phyloP scores from a whole-genome alignment of 306 rosid species.

The Gastrolobium villosum region DNA sequence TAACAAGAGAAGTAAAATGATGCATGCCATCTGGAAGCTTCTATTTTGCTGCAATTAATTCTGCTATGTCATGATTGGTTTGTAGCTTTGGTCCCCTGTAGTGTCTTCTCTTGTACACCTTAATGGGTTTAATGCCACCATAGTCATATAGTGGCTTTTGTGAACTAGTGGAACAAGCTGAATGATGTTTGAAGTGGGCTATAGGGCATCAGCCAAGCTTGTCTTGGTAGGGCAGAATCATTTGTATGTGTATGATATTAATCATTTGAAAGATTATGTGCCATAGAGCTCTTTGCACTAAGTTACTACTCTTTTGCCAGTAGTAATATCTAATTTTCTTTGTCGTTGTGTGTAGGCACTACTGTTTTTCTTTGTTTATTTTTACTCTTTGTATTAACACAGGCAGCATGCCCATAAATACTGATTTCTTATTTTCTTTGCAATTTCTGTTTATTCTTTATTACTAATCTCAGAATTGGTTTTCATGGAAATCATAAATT shows the following conservation, averaged over 20 bases:
- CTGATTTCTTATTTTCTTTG: slow-evolving; percentile 37
- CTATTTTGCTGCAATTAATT: too few relatives aligned
- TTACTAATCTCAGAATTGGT: slow-evolving; percentile 39
- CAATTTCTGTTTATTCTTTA: slow-evolving; percentile 17
- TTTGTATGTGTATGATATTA: background rate
- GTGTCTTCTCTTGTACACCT: too few relatives aligned
- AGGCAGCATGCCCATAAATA: slow-evolving; percentile 30
- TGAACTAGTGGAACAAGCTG: slow-evolving; percentile 35
- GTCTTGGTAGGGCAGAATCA: background rate
- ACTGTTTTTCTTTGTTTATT: slow-evolving; percentile 3
- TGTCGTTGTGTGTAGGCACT: background rate
- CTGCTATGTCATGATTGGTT: too few relatives aligned
- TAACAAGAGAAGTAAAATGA: too few relatives aligned
- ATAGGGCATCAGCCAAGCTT: background rate
- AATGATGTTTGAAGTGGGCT: slow-evolving; percentile 16
- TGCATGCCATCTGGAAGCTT: too few relatives aligned
- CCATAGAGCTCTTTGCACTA: slow-evolving; percentile 2
- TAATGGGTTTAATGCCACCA: too few relatives aligned
- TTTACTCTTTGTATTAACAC: slow-evolving; percentile 15
- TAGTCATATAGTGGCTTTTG: background rate
- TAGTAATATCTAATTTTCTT: background rate
- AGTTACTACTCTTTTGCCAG: slow-evolving; percentile 11
- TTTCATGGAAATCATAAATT: slow-evolving; percentile 28
- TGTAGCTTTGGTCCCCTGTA: too few relatives aligned
- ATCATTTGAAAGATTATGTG: slow-evolving; percentile 6